Evolutionary conservation across 768 basidiomycete genomes (phyloP).

Genomic region (Pleurotus tuoliensis): DNA sequence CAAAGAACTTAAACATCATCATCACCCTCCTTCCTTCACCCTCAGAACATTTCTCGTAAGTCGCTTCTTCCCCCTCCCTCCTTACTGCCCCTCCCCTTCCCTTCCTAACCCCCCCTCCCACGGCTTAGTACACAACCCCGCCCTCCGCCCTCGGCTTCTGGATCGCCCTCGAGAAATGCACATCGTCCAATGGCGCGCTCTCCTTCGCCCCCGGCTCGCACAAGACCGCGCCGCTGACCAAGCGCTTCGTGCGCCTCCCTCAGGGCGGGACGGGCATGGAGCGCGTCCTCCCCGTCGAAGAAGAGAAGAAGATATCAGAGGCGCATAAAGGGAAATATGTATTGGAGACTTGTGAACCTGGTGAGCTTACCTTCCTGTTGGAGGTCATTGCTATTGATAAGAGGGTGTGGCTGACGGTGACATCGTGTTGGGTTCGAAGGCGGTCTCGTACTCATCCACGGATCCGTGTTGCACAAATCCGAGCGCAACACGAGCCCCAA

Average conservation of each 20-base stretch:
- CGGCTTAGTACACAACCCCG: constrained; percentile 56
- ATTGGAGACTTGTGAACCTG: constrained; percentile 70
- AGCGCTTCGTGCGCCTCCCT: constrained; percentile 80
- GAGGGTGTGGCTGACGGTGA: no score
- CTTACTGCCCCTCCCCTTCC: no score
- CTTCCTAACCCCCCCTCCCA: no score
- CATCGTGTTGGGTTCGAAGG: constrained; percentile 35
- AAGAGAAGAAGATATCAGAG: constrained; percentile 23
- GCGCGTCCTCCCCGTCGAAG: constrained; percentile 39
- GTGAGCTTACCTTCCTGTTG: constrained; percentile 28
- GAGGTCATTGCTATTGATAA: not conserved
- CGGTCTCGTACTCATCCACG: constrained; percentile 92
- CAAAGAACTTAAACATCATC: not conserved
- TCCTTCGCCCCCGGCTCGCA: constrained; percentile 93
- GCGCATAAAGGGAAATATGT: constrained; percentile 47
- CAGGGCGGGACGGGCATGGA: constrained; percentile 85
- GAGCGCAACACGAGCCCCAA: constrained; percentile 77
- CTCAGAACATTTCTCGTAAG: constrained; percentile 71
- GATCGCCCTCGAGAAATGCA: constrained; percentile 92
- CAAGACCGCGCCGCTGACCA: constrained; percentile 62
- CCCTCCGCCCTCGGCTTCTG: constrained; percentile 80
- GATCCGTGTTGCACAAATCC: constrained; percentile 88
- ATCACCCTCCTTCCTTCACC: not conserved
- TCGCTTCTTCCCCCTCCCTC: not conserved
- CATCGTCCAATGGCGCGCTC: constrained; percentile 75